Evolutionary conservation across 495 filamentous ascomycete species (phyloP).

Genomic region (Penicillium canescens): DNA sequence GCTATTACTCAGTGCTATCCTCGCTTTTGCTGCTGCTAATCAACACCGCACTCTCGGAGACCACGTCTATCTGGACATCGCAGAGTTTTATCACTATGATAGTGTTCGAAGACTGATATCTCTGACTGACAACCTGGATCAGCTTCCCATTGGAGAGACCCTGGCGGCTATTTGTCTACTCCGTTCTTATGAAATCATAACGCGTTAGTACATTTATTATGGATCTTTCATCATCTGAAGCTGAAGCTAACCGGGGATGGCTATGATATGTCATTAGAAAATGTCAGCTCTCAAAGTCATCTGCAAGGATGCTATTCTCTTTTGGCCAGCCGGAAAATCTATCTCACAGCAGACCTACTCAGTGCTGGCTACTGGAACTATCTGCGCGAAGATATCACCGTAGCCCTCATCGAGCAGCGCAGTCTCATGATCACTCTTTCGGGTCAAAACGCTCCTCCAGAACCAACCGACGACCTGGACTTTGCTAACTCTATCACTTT

Average conservation of each 20-base stretch:
- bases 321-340: constrained; percentile 13
- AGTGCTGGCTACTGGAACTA: constrained; percentile 41
- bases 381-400: constrained; percentile 40
- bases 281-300: constrained; percentile 23
- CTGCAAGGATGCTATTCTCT: constrained; percentile 31
- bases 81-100: constrained; percentile 26
- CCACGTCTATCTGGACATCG: constrained; percentile 5
- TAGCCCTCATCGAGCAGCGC: constrained; percentile 31
- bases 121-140: constrained; percentile 12
- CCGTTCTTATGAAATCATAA: constrained; percentile 40
- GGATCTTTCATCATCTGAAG: no score
- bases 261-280: constrained; percentile 6
- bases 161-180: constrained; percentile 39
- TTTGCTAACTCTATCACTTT: constrained; percentile 30
- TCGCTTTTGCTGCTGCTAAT: constrained; percentile 33
- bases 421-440: constrained; percentile 31
- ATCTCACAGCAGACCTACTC: constrained; percentile 19
- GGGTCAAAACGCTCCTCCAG: constrained; percentile 12
- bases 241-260: neutral
- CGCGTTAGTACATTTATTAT: constrained; percentile 7
- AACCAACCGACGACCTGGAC: constrained; percentile 19
- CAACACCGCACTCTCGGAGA: constrained; percentile 9
- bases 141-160: constrained; percentile 23
- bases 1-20: constrained; percentile 35
- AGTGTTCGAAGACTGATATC: constrained; percentile 15